Percentiles rank a stretch among this genome's conserved stretches.
Conservation (phyloP, 73 alveolate genomes). For the Paramecium tetraurelia region DNA sequence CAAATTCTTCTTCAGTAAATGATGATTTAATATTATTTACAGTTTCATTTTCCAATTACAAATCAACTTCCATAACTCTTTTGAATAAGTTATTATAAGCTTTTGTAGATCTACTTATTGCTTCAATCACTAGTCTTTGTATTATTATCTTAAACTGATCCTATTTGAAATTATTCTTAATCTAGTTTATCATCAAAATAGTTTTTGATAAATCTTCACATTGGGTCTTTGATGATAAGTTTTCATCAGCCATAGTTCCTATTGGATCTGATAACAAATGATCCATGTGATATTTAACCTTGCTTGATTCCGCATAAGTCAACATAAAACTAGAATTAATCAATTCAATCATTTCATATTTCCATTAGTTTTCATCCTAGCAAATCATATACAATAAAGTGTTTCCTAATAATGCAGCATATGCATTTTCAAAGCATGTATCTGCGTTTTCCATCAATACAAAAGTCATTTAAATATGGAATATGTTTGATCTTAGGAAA, state of each 20-base stretch:
- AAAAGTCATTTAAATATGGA: conserved; percentile 54
- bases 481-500: conserved; percentile 21
- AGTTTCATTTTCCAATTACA: not conserved
- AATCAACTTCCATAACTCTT: not conserved
- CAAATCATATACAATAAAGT: conserved; percentile 30
- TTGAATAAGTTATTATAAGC: not conserved
- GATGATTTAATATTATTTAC: not conserved
- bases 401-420: conserved; percentile 45
- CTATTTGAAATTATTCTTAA: not conserved
- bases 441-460: conserved; percentile 55
- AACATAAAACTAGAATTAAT: conserved; percentile 7
- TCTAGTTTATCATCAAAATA: not conserved
- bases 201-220: conserved; percentile 9
- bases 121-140: not conserved
- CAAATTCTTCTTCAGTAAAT: not conserved
- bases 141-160: not conserved
- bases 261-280: not conserved
- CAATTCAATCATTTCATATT: conserved; percentile 25
- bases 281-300: not conserved
- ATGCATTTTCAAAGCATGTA: conserved; percentile 55
- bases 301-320: not conserved
- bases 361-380: conserved; percentile 42
- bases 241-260: conserved; percentile 19
- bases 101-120: not conserved
- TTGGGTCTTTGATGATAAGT: not conserved